phyloP scores from a whole-genome alignment of 768 basidiomycete genomes.

The Mycena rosella region DNA sequence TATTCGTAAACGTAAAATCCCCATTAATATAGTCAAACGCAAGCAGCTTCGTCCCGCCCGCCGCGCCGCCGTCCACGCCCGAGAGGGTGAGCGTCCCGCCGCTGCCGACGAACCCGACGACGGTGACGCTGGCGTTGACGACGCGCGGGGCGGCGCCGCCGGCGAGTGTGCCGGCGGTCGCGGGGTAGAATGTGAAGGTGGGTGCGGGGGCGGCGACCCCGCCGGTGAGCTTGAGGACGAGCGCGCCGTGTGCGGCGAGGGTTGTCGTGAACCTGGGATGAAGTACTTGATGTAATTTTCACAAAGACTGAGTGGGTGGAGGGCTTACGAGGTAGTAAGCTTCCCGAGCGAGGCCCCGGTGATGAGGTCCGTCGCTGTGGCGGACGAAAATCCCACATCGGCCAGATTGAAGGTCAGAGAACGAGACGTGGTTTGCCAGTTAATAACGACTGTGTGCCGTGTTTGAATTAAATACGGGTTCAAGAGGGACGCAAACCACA shows the following conservation, averaged over 20 bases:
- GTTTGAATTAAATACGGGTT: conserved; percentile 2
- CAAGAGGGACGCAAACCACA: conserved; percentile 20
- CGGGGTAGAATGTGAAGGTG: conserved; percentile 50
- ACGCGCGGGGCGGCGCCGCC: conserved; percentile 54
- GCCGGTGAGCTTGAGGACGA: conserved; percentile 54
- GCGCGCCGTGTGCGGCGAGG: conserved; percentile 49
- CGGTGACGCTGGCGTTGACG: conserved; percentile 52
- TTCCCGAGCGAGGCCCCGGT: conserved; percentile 53
- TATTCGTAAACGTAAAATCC: conserved; percentile 57
- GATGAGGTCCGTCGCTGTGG: conserved; percentile 55
- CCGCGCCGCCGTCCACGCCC: conserved; percentile 54
- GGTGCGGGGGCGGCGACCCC: conserved; percentile 44
- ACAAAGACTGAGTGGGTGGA: too few species aligned
- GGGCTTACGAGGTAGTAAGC: conserved; percentile 50
- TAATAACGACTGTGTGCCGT: conserved; percentile 54
- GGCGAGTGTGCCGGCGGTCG: conserved; percentile 48
- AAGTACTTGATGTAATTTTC: too few species aligned
- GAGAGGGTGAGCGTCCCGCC: conserved; percentile 60
- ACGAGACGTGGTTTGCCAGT: conserved; percentile 56
- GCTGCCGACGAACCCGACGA: conserved; percentile 57
- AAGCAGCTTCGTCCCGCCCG: conserved; percentile 58
- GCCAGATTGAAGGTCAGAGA: conserved; percentile 57
- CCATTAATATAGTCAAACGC: conserved; percentile 63
- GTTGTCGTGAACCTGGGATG: conserved; percentile 50
- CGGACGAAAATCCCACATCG: conserved; percentile 58